Percentiles rank a stretch among this genome's conserved stretches.
Conservation (phyloP, 2,329 filamentous ascomycete genomes). For the Apiospora pterosperma region DNA sequence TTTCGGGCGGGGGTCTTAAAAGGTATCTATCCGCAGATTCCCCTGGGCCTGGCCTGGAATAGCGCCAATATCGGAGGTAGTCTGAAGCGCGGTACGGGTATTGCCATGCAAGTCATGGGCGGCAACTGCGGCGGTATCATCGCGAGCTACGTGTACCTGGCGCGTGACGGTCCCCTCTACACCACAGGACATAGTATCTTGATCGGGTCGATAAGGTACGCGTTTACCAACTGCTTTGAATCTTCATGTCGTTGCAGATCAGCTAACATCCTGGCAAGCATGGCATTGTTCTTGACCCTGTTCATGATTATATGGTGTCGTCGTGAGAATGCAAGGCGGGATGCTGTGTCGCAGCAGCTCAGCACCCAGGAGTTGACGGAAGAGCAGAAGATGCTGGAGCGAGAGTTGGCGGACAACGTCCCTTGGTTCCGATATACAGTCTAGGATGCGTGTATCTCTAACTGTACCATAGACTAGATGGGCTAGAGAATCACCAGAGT, state of each 20-base stretch:
- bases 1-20: not conserved
- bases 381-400: slow-evolving; percentile 26
- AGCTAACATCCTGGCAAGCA: slow-evolving; percentile 11
- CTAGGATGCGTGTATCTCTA: not conserved
- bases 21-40: slow-evolving; percentile 52
- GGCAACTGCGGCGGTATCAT: slow-evolving; percentile 50
- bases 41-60: slow-evolving; percentile 55
- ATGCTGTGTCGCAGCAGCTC: slow-evolving; percentile 14
- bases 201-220: slow-evolving; percentile 22
- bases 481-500: not conserved
- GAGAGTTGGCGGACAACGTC: slow-evolving; percentile 27
- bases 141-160: slow-evolving; percentile 41
- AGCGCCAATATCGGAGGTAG: slow-evolving; percentile 56
- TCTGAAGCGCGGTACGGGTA: slow-evolving; percentile 52
- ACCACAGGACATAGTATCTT: slow-evolving; percentile 36
- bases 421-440: slow-evolving; percentile 29
- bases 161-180: slow-evolving; percentile 33
- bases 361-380: slow-evolving; percentile 18
- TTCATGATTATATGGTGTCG: slow-evolving; percentile 30
- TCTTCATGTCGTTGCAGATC: not conserved
- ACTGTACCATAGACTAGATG: not conserved
- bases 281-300: slow-evolving; percentile 28
- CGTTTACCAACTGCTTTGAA: not conserved
- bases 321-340: slow-evolving; percentile 27
- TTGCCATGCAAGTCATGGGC: slow-evolving; percentile 51